Evolutionary conservation across 2,329 filamentous ascomycete genomes (phyloP).

Genomic region (Dothidotthia symphoricarpi): DNA sequence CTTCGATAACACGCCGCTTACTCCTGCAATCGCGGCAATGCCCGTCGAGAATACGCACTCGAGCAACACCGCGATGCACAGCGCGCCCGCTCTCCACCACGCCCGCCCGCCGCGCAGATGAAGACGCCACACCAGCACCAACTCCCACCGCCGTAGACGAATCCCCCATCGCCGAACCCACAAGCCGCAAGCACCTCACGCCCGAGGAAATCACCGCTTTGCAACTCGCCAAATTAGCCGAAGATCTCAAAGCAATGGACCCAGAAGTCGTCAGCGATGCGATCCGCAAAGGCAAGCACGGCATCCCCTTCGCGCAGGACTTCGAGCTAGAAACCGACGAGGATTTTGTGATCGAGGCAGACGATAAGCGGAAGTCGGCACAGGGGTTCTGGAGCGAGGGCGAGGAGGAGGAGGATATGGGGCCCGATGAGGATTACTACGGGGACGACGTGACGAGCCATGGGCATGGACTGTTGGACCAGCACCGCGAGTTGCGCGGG

Average conservation of each 20-base stretch:
- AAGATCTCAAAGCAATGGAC: constrained; percentile 26
- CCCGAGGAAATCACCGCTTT: constrained; percentile 14
- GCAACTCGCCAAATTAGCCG: constrained; percentile 23
- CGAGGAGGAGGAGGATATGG: constrained; percentile 50
- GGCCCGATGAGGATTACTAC: constrained; percentile 62
- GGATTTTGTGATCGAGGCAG: constrained; percentile 24
- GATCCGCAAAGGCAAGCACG: constrained; percentile 23
- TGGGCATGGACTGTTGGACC: constrained; percentile 82
- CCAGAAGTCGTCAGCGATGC: constrained; percentile 23
- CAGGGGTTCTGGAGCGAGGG: constrained; percentile 41
- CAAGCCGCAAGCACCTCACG: constrained; percentile 1
- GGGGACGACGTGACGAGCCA: constrained; percentile 81
- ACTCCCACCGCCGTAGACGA: constrained; percentile 8
- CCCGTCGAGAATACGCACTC: constrained; percentile 23
- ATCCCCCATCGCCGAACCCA: constrained; percentile 1
- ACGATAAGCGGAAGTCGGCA: constrained; percentile 13
- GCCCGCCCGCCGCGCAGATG: constrained; percentile 13
- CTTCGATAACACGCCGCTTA: constrained; percentile 37
- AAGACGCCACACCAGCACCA: constrained; percentile 13
- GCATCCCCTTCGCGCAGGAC: constrained; percentile 15
- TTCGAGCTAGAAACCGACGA: constrained; percentile 23
- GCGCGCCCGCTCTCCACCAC: constrained; percentile 35
- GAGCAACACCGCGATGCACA: constrained; percentile 14
- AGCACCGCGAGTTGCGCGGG: constrained; percentile 83
- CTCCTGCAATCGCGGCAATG: constrained; percentile 32